A percentile compares a stretch with the other conserved stretches of the same genome.
phyloP scores from a whole-genome alignment of 371 early-diverging fungal genomes.

The Actinomortierella wolfii region DNA sequence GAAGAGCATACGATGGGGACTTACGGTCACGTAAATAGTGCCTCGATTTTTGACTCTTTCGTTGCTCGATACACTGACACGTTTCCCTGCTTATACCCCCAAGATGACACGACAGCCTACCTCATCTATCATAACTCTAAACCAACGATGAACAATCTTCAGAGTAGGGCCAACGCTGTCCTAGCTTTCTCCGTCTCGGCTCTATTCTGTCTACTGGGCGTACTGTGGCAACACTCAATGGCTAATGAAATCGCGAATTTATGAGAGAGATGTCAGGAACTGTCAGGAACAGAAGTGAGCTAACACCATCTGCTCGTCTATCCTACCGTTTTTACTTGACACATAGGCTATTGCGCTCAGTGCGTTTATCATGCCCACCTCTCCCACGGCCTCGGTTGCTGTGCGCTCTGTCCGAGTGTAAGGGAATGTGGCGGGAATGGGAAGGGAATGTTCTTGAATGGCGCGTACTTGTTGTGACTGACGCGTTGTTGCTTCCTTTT shows the following conservation, averaged over 20 bases:
- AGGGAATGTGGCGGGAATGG: slow-evolving; percentile 8
- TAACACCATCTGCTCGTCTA: too few relatives aligned
- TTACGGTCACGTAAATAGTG: too few relatives aligned
- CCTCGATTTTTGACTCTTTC: too few relatives aligned
- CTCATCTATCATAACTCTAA: too few relatives aligned
- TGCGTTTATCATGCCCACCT: slow-evolving; percentile 34
- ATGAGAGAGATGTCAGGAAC: slow-evolving; percentile 31
- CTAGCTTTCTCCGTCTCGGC: slow-evolving; percentile 74
- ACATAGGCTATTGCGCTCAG: slow-evolving; percentile 54
- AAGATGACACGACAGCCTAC: too few relatives aligned
- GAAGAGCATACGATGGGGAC: too few relatives aligned
- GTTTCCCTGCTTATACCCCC: too few relatives aligned
- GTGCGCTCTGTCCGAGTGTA: slow-evolving; percentile 61
- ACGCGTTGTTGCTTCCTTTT: background rate
- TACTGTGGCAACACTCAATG: slow-evolving; percentile 12
- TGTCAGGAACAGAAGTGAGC: too few relatives aligned
- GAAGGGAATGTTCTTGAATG: background rate
- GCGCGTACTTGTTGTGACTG: background rate
- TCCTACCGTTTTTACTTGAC: too few relatives aligned
- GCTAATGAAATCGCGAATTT: background rate
- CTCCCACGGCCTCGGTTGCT: slow-evolving; percentile 51
- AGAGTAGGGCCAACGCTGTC: slow-evolving; percentile 68
- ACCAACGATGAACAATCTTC: slow-evolving; percentile 59
- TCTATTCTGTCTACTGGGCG: slow-evolving; percentile 60
- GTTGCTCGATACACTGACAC: too few relatives aligned